These are phyloP conservation scores for Globisporangium radiosum DNA, from an alignment of 352 stramenopile species.

Conservation along the genomic window DNA sequence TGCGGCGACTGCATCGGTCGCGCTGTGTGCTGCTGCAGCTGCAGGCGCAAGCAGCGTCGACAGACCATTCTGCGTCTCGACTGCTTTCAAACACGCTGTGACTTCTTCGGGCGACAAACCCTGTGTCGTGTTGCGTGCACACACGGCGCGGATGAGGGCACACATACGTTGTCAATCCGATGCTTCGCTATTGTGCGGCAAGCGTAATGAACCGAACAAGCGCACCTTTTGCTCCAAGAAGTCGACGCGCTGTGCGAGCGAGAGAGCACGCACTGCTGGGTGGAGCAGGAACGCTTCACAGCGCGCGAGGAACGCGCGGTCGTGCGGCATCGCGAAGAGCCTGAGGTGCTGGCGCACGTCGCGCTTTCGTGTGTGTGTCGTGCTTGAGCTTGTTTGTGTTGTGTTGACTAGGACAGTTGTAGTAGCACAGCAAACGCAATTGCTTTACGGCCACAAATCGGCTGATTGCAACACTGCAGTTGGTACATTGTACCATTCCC, in stretches of 20 bases:
- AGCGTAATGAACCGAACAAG: neutral
- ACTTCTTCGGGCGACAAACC: conserved; percentile 62
- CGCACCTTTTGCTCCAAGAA: conserved; percentile 64
- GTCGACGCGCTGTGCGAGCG: conserved; percentile 62
- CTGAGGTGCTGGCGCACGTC: no score
- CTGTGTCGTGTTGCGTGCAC: conserved; percentile 5
- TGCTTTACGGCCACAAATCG: neutral
- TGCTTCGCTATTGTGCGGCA: no score
- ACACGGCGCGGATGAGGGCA: neutral
- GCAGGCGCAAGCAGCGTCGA: conserved; percentile 23
- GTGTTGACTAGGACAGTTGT: neutral
- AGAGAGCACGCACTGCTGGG: conserved; percentile 49
- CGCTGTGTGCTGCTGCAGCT: conserved; percentile 2
- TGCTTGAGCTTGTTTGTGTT: conserved; percentile 4
- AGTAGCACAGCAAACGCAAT: neutral
- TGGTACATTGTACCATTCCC: no score
- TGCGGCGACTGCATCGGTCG: neutral
- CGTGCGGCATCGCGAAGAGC: conserved; percentile 16
- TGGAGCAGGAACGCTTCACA: conserved; percentile 71
- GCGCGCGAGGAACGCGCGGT: conserved; percentile 37
- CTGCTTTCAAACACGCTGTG: conserved; percentile 45
- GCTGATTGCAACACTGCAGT: neutral
- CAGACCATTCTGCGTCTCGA: conserved; percentile 53
- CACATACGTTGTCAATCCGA: neutral
- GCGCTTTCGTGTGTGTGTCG: neutral